phyloP scores from a whole-genome alignment of 768 basidiomycete species.

The Coprinopsis strossmayeri region DNA sequence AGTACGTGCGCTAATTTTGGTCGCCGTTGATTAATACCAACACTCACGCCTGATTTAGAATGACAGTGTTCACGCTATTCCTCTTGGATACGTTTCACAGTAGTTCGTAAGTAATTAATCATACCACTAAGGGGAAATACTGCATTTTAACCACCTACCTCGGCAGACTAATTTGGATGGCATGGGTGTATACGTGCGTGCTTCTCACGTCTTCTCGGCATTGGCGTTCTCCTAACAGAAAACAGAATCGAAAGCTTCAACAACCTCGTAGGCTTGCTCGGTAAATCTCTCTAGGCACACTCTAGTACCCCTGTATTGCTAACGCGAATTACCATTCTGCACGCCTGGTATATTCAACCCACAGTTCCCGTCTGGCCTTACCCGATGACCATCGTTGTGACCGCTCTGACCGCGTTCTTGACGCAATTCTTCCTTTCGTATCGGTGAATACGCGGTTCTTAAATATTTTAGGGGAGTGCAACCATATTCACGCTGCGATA shows the following conservation, averaged over 20 bases:
- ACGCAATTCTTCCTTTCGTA: constrained; percentile 41
- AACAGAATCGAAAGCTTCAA: constrained; percentile 27
- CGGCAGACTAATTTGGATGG: constrained; percentile 22
- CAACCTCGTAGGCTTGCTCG: constrained; percentile 22
- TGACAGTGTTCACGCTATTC: constrained; percentile 25
- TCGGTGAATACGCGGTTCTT: constrained; percentile 19
- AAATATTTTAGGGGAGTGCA: constrained; percentile 8
- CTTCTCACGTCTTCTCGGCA: background rate
- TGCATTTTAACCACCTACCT: constrained; percentile 4
- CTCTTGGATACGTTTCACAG: constrained; percentile 29
- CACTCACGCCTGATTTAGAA: constrained; percentile 13
- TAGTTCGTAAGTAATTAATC: constrained; percentile 19
- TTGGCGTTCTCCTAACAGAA: background rate
- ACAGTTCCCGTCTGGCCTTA: constrained; percentile 39
- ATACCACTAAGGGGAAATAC: constrained; percentile 5
- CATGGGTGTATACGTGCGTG: constrained; percentile 8
- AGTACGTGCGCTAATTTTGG: constrained; percentile 14
- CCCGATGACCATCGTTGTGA: constrained; percentile 38
- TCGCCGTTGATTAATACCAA: background rate
- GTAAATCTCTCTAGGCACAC: constrained; percentile 14
- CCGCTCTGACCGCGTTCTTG: constrained; percentile 35
- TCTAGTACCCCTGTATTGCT: too few relatives aligned
- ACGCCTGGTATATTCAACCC: background rate
- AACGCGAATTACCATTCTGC: too few relatives aligned
- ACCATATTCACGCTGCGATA: constrained; percentile 8